Base-by-base conservation (phyloP, 768 basidiomycete genomes). In the Mycena amicta region DNA sequence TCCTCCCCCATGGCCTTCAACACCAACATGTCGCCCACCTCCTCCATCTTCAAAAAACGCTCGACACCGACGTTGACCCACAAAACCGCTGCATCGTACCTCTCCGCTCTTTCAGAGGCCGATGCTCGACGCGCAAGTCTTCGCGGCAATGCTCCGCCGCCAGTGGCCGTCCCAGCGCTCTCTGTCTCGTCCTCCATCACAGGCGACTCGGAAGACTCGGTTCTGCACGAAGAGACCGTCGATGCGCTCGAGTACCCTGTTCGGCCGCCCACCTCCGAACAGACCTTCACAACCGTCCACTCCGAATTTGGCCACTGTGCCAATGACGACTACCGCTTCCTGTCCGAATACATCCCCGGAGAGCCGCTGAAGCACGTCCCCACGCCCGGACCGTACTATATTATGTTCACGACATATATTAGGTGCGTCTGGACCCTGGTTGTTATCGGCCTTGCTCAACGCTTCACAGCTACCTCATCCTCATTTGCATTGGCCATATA, bases 221-320 rank as follows among this genome's bases (percentile, higher is more conserved):
- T 86, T 5, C 71, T 89, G 30, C 75, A 82, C 64, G 88, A 87
- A 55, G 83, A 88, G 28, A 69, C 74, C 51, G 77, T 79, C 63
- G 76, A 56, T 33, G 84, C 83, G 6, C 82, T 92, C 45, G 71
- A 83, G 6, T 77, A 84, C 53, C 89, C 90, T 18, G 67, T 75
- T 49, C 75, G 74, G n/a, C 86, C 92, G 2, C 92, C 92, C 0
- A 92, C 88, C 33, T 93, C 90, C 0, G 87, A 89, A 68, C 88
- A 93, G 67, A 80, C 87, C 27, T 91, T 90, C 71, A 81, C 75
- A 39, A 91, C 90, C 13, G 81, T 90, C 39, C 92, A 98, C 75
- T 83, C 90, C 25, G 95, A 98, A 75, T 98, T 95, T 70, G 95
- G 95, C 1, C 93, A 94, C 72, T 94, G 92, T 67, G 85, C 84